These are phyloP conservation scores for Beauveria bassiana DNA, from an alignment of 2,329 filamentous ascomycete species.

Conservation along the genomic window DNA sequence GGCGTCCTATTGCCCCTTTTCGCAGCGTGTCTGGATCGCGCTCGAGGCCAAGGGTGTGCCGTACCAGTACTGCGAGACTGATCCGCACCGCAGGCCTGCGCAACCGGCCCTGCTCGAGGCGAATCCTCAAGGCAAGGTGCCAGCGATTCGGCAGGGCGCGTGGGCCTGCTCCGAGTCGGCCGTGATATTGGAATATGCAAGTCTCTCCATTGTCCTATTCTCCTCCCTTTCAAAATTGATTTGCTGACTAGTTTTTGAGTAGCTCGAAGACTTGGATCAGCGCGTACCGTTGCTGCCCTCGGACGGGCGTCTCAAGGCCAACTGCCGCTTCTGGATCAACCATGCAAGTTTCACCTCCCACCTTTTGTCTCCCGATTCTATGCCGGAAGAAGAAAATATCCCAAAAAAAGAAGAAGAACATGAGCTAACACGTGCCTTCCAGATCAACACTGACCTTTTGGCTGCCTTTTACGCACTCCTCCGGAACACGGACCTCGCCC, in stretches of 20 bases:
- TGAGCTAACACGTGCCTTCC: slow-evolving; percentile 21
- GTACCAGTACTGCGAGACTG: slow-evolving; percentile 83
- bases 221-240: neutral
- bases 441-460: slow-evolving; percentile 68
- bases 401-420: too few relatives aligned
- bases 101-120: slow-evolving; percentile 56
- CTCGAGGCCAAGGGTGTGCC: slow-evolving; percentile 69
- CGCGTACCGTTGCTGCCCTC: slow-evolving; percentile 56
- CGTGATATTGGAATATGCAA: slow-evolving; percentile 77
- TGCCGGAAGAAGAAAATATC: neutral
- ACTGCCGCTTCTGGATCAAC: slow-evolving; percentile 72
- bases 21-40: slow-evolving; percentile 83
- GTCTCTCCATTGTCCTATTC: slow-evolving; percentile 18
- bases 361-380: neutral
- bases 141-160: slow-evolving; percentile 67
- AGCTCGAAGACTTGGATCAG: slow-evolving; percentile 66
- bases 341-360: slow-evolving; percentile 47
- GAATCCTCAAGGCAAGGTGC: slow-evolving; percentile 68
- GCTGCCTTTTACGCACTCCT: slow-evolving; percentile 69
- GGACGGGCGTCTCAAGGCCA: slow-evolving; percentile 59
- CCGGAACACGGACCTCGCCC: slow-evolving; percentile 51
- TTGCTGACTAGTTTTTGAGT: neutral
- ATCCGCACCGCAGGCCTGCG: slow-evolving; percentile 60
- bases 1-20: slow-evolving; percentile 80
- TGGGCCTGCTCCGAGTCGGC: slow-evolving; percentile 79